These are phyloP conservation scores for Didymella lethalis DNA, from an alignment of 2,329 filamentous ascomycete genomes.

Conservation along the genomic window DNA sequence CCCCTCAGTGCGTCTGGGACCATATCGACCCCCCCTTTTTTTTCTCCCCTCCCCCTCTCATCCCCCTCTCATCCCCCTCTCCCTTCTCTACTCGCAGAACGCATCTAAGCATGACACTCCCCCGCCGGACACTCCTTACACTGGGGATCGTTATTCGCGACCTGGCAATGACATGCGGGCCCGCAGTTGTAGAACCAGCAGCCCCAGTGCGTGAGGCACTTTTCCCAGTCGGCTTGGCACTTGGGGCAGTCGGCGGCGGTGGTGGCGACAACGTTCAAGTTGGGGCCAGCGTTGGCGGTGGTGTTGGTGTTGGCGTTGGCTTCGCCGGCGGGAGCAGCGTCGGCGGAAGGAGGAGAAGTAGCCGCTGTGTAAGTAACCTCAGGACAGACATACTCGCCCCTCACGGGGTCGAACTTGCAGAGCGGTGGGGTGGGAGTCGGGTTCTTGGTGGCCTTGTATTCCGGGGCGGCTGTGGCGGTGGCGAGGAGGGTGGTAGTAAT, in stretches of 20 bases:
- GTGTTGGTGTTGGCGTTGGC: not conserved
- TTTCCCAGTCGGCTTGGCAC: constrained; percentile 6
- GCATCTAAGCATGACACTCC: constrained; percentile 3
- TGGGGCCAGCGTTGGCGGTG: not conserved
- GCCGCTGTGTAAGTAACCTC: not conserved
- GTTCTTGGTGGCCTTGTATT: not conserved
- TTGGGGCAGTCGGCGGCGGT: constrained; percentile 1
- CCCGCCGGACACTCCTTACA: constrained; percentile 3
- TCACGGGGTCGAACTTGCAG: constrained; percentile 7
- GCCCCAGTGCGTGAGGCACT: constrained; percentile 4
- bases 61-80: too few relatives aligned
- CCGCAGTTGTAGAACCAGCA: constrained; percentile 15
- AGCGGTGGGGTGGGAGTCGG: not conserved
- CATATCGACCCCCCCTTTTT: too few relatives aligned
- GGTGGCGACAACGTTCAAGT: too few relatives aligned
- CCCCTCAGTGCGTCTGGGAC: too few relatives aligned
- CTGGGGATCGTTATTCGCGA: constrained; percentile 2
- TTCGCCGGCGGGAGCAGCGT: not conserved
- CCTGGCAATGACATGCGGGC: constrained; percentile 4
- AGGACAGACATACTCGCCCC: not conserved
- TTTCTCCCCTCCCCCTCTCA: too few relatives aligned
- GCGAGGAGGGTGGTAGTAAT: not conserved
- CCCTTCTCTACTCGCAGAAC: too few relatives aligned
- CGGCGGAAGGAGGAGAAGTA: too few relatives aligned
- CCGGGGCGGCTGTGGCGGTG: not conserved